Evolutionary conservation across 1,139 yeast species (phyloP).

Genomic region (Blastobotrys buckinghamii): DNA sequence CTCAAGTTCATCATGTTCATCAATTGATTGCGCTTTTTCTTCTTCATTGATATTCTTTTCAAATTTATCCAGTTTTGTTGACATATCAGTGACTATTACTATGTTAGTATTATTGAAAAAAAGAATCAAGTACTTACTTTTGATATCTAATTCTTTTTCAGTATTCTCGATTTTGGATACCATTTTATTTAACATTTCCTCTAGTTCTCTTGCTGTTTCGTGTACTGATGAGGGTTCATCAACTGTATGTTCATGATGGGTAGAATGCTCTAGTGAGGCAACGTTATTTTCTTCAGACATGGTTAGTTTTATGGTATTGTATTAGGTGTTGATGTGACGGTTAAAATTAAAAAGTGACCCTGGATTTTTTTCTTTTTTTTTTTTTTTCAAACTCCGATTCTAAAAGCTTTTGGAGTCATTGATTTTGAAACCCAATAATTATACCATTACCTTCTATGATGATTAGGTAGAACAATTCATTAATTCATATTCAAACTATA

Average conservation of each 20-base stretch:
- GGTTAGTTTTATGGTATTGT: too few relatives aligned
- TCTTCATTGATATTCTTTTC: constrained; percentile 8
- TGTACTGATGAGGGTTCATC: constrained; percentile 14
- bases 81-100: constrained; percentile 13
- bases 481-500: too few relatives aligned
- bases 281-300: constrained; percentile 5
- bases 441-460: too few relatives aligned
- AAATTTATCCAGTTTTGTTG: constrained; percentile 12
- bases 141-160: constrained; percentile 16
- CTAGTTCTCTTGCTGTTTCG: constrained; percentile 18
- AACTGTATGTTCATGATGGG: constrained; percentile 1
- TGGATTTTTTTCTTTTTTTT: too few relatives aligned
- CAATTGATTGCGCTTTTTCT: background rate
- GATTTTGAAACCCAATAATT: too few relatives aligned
- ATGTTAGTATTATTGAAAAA: background rate
- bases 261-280: constrained; percentile 9
- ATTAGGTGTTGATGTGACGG: too few relatives aligned
- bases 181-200: constrained; percentile 15
- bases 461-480: too few relatives aligned
- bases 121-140: constrained; percentile 13
- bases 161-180: constrained; percentile 13
- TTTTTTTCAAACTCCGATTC: too few relatives aligned
- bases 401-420: too few relatives aligned
- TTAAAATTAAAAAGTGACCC: too few relatives aligned
- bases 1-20: background rate